A percentile compares a stretch with the other conserved stretches of the same genome.
These are phyloP conservation scores for Berkeleyomyces basicola DNA, from an alignment of 2,329 filamentous ascomycete species.

Conservation along the genomic window DNA sequence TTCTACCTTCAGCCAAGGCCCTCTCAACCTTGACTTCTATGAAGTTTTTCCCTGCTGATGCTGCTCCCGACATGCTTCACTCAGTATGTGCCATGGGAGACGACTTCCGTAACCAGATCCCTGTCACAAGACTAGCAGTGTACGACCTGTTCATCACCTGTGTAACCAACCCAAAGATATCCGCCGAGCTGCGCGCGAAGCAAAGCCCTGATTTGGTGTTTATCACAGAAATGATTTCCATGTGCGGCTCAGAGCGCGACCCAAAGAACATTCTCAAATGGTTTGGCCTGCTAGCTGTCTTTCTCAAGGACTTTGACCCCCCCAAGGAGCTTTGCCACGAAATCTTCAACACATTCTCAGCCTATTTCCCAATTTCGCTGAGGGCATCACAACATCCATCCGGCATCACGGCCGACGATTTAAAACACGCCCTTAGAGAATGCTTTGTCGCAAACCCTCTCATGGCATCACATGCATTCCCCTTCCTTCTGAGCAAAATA, in stretches of 20 bases:
- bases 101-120: conserved; percentile 38
- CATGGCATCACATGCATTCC: conserved; percentile 30
- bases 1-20: conserved; percentile 36
- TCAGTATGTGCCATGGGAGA: conserved; percentile 35
- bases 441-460: conserved; percentile 37
- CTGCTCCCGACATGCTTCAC: conserved; percentile 32
- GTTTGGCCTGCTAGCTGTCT: conserved; percentile 33
- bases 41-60: conserved; percentile 33
- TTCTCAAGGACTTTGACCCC: conserved; percentile 30
- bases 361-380: conserved; percentile 44
- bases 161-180: conserved; percentile 27
- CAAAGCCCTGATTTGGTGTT: conserved; percentile 29
- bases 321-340: conserved; percentile 31
- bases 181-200: conserved; percentile 25
- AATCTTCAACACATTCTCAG: conserved; percentile 38
- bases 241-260: conserved; percentile 39
- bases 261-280: conserved; percentile 39
- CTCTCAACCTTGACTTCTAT: conserved; percentile 32
- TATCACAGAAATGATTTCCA: conserved; percentile 31
- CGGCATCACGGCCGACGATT: conserved; percentile 37
- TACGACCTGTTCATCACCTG: conserved; percentile 33
- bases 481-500: conserved; percentile 39
- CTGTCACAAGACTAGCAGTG: conserved; percentile 34
- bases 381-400: conserved; percentile 32
- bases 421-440: conserved; percentile 35